Conservation (phyloP, 2,329 filamentous ascomycete genomes). For the Scopulariopsis brevicaulis region DNA sequence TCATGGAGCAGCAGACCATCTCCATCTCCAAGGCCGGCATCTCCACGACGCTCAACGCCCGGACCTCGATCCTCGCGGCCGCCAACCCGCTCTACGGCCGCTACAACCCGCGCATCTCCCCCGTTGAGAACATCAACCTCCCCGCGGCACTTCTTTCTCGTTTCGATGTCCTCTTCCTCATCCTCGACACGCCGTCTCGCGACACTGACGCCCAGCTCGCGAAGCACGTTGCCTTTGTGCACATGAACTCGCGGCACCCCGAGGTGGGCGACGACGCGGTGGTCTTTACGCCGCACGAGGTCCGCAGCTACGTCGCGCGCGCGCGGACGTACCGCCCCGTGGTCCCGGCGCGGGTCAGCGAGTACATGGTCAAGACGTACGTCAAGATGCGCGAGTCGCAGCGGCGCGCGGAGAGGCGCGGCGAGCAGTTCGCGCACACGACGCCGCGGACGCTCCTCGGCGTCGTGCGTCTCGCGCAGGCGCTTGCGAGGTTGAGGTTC, state of each 20-base stretch:
- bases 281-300: constrained; percentile 87
- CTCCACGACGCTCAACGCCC: constrained; percentile 75
- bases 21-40: constrained; percentile 69
- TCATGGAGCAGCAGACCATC: constrained; percentile 83
- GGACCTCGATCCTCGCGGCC: constrained; percentile 89
- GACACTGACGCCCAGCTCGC: constrained; percentile 89
- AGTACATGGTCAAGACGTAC: constrained; percentile 96
- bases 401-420: constrained; percentile 79
- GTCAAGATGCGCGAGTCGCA: constrained; percentile 89
- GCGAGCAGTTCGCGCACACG: constrained; percentile 88
- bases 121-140: constrained; percentile 97
- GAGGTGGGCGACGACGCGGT: constrained; percentile 50
- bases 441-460: constrained; percentile 89
- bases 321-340: constrained; percentile 81
- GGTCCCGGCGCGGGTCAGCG: constrained; percentile 74
- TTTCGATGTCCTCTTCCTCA: constrained; percentile 94
- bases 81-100: constrained; percentile 96
- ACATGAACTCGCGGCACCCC: constrained; percentile 93
- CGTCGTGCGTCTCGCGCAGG: constrained; percentile 85
- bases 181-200: constrained; percentile 85
- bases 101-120: constrained; percentile 94
- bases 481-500: constrained; percentile 85
- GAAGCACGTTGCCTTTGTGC: constrained; percentile 89
- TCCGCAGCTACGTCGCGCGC: constrained; percentile 90
- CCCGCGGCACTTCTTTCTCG: constrained; percentile 93